Conservation (phyloP, 2,329 filamentous ascomycete species). For the Didymosphaeria variabile region DNA sequence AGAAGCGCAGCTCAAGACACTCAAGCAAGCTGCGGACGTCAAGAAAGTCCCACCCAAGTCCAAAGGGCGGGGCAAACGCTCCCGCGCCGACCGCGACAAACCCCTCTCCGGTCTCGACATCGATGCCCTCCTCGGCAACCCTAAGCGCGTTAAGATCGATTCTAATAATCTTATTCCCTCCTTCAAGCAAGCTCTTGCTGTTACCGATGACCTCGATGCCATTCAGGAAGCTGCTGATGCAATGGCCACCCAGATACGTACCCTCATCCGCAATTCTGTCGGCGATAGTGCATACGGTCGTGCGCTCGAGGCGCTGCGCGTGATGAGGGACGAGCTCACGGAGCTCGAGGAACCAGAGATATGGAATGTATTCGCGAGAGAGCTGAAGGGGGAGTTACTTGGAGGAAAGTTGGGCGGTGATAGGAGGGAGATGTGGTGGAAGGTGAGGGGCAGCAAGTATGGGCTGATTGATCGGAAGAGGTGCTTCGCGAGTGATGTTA, state of each 20-base stretch:
- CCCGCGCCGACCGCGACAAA: slow-evolving; percentile 72
- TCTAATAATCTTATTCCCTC: slow-evolving; percentile 84
- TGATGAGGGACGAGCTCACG: slow-evolving; percentile 80
- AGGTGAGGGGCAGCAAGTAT: slow-evolving; percentile 71
- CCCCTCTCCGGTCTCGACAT: slow-evolving; percentile 92
- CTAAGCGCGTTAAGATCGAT: slow-evolving; percentile 65
- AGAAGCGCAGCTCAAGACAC: slow-evolving; percentile 65
- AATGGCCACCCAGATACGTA: slow-evolving; percentile 75
- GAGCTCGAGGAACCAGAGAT: slow-evolving; percentile 77
- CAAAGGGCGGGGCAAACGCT: slow-evolving; percentile 72
- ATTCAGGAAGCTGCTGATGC: slow-evolving; percentile 76
- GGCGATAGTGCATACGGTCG: slow-evolving; percentile 78
- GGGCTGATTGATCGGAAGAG: slow-evolving; percentile 75
- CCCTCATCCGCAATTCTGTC: slow-evolving; percentile 75
- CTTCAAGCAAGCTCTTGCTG: slow-evolving; percentile 81
- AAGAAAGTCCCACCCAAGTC: slow-evolving; percentile 84
- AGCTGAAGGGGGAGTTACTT: slow-evolving; percentile 76
- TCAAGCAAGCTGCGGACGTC: slow-evolving; percentile 77
- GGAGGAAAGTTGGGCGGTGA: slow-evolving; percentile 77
- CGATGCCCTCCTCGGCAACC: slow-evolving; percentile 75
- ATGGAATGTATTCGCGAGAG: slow-evolving; percentile 78
- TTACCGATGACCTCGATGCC: slow-evolving; percentile 66
- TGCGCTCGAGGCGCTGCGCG: slow-evolving; percentile 77
- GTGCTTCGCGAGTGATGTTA: slow-evolving; percentile 71
- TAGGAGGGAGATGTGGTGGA: slow-evolving; percentile 83